phyloP scores from a whole-genome alignment of 192 early-diverging fungal species.

The Coemansia sp. region DNA sequence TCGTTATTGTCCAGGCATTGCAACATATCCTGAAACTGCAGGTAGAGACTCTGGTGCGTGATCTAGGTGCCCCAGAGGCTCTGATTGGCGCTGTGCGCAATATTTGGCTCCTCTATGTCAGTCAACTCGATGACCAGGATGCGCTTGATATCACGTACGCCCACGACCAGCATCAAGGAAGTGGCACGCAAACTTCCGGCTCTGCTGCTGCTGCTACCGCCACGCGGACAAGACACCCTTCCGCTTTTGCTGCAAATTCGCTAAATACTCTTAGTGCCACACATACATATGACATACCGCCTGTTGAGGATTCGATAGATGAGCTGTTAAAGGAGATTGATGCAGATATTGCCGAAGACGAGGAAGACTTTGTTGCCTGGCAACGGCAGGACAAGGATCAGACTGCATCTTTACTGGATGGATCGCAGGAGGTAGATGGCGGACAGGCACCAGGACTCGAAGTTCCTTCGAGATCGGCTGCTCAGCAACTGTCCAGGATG shows the following conservation, averaged over 20 bases:
- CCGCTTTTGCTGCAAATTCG: constrained; percentile 2
- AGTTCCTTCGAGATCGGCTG: not conserved
- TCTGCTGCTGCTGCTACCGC: not conserved
- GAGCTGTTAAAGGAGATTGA: constrained; percentile 36
- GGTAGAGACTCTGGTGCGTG: constrained; percentile 25
- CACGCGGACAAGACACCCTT: not conserved
- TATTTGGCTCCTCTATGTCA: constrained; percentile 46
- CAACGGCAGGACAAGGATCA: constrained; percentile 7
- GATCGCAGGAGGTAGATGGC: not conserved
- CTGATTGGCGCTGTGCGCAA: constrained; percentile 21
- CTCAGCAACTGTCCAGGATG: not conserved
- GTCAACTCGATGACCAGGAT: constrained; percentile 22
- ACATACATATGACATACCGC: constrained; percentile 6
- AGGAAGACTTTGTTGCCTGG: constrained; percentile 34
- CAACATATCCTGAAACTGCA: constrained; percentile 40
- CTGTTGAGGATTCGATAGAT: constrained; percentile 37
- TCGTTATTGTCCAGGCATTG: constrained; percentile 29
- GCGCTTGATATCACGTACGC: not conserved
- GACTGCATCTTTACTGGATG: not conserved
- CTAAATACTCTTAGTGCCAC: constrained; percentile 20
- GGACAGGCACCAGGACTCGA: not conserved
- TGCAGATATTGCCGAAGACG: constrained; percentile 45
- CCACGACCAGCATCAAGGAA: not conserved
- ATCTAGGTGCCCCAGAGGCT: constrained; percentile 29
- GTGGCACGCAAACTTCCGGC: not conserved